Evolutionary conservation across 768 basidiomycete genomes (phyloP).

Genomic region (Pleurotus djamor): DNA sequence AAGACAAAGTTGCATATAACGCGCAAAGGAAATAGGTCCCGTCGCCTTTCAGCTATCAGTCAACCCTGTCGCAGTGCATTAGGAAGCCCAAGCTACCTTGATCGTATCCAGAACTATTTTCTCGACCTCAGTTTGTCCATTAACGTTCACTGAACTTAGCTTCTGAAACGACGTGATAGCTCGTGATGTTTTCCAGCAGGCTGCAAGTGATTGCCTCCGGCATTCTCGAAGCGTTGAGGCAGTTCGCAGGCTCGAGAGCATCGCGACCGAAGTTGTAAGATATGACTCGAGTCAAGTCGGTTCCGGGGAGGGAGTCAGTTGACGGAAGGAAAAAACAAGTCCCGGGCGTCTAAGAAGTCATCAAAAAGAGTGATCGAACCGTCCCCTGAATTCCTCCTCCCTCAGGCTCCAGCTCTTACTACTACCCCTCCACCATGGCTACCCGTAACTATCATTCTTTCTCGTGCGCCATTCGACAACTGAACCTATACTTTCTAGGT

Average conservation of each 20-base stretch:
- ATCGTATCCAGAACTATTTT: constrained; percentile 69
- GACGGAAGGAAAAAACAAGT: not conserved
- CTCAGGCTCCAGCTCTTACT: not conserved
- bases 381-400: not conserved
- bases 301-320: not conserved
- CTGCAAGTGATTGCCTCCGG: not conserved
- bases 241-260: not conserved
- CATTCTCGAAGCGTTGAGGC: not conserved
- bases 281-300: not conserved
- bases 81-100: constrained; percentile 44
- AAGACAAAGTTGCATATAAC: constrained; percentile 91
- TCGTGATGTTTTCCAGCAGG: not conserved
- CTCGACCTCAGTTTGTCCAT: constrained; percentile 45
- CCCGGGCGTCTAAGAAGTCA: not conserved
- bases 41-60: constrained; percentile 53
- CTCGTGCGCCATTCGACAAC: not conserved
- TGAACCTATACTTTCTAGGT: constrained; percentile 41
- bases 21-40: constrained; percentile 85
- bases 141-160: not conserved
- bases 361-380: not conserved
- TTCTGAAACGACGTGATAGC: not conserved
- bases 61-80: not conserved
- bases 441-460: constrained; percentile 33
- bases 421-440: constrained; percentile 32
- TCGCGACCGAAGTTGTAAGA: not conserved